Evolutionary conservation across 2,329 filamentous ascomycete genomes (phyloP), one percentile per base, ranked within the genome.

Genomic region (Metarhizium album): DNA sequence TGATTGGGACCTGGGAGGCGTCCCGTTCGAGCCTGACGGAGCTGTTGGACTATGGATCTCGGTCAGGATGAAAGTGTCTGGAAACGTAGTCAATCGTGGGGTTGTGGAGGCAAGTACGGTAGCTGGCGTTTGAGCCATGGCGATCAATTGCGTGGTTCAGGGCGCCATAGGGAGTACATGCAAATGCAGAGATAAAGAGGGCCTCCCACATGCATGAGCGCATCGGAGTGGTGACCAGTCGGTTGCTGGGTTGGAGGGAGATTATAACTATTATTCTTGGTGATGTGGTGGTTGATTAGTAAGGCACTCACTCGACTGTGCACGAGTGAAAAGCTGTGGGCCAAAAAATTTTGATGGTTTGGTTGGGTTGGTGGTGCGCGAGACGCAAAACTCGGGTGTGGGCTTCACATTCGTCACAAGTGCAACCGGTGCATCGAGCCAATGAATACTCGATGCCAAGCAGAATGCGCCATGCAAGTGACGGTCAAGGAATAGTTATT

Each of bases 1-100:
- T 84, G 51, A 85, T 71, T 45, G 82, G 81, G 50, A 70, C 73
- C 24, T 76, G 67, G 27, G 72, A 66, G 47, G 72, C 67, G 53
- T 70, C 67, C 55, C 67, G 56, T 24, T 49, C 54, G 23, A 67
- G 60, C 51, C 38, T 45, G 52, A 52, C 48, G 53, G 55, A 45
- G 23, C n/a, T 45, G 14, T 33, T 42, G 7, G 48, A n/a, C 54
- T 55, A 40, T 11, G n/a, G n/a, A 3, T 20, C 18, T 11, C 16
- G 22, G 42, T 38, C 14, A 51, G 40, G 13, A 23, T 43, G 20
- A 43, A n/a, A 20, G 37, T 20, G 16, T 18, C 6, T 9, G 3
- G 37, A 22, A 22, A 20, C 16, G 5, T 40, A 22, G 37, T 7
- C 18, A 16, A 40, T 9, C n/a, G 18, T 6, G n/a, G 18, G 16